Evolutionary conservation across 148 eudicot species (phyloP), one percentile per base, ranked within the genome.

Genomic region (Fagopyrum esculentum): DNA sequence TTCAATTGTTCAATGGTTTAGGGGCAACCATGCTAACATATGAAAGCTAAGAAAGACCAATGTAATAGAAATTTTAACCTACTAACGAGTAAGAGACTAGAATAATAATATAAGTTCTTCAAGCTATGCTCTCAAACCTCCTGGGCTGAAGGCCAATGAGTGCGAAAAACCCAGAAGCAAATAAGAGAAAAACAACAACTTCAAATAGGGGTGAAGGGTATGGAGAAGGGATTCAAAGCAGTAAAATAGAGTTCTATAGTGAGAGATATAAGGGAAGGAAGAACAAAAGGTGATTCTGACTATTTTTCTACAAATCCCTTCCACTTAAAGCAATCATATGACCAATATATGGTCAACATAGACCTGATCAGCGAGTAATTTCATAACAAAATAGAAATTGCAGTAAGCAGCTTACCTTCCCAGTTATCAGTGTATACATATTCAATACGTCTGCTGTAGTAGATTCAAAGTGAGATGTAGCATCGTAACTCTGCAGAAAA

Each of bases 381-480:
- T 45, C 9, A 29, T 16, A 46, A 5, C 8, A 16, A 49, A 22
- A 45, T 16, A 17, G 45, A 9, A 69, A 13, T 69, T 44, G 29
- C 49, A 73, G 10, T 46, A 40, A 19, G 55, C 30, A 9, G 74
- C 51, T 46, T 80, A 95, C 98, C 97, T 95, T 95, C 76, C 98
- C 98, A 17, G 98, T 92, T 44, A 95, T 95, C 87, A 82, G 48
- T 64, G 98, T 80, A 75, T 90, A 95, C 98, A 92, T 92, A 80
- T 86, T 89, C 80, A 95, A 93, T 82, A 95, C 97, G 61, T 95
- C 97, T 9, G 69, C 84, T 2, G 90, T 93, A 74, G 98, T 95
- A 40, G 98, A 92, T 84, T 95, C 98, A 76, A 95, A 95, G 86
- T 95, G 98, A 60, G 97, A 91, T 45, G 98, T 93, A 61, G 92